These are phyloP conservation scores for Metschnikowia bowlesiae DNA, from an alignment of 805 yeast genomes.

Conservation along the genomic window DNA sequence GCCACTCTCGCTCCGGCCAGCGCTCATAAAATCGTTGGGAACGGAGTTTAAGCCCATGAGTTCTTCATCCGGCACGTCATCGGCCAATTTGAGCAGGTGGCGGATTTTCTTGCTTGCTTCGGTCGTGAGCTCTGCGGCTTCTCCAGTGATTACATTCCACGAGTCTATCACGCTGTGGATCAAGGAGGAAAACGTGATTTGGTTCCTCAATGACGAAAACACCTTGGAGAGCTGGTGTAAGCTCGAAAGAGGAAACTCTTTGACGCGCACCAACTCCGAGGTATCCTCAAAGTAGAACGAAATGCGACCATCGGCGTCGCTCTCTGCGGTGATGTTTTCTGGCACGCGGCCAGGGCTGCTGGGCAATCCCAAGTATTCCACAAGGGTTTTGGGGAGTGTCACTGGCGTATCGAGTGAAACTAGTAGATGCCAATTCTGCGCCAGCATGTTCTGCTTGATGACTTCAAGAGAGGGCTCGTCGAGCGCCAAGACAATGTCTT, in stretches of 20 bases:
- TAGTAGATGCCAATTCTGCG: slow-evolving; percentile 22
- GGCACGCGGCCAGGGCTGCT: neutral
- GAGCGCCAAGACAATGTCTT: slow-evolving; percentile 19
- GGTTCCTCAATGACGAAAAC: slow-evolving; percentile 30
- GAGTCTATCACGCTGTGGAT: slow-evolving; percentile 9
- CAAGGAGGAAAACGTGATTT: slow-evolving; percentile 21
- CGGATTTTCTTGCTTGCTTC: slow-evolving; percentile 26
- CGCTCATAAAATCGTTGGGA: slow-evolving; percentile 14
- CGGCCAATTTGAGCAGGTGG: slow-evolving; percentile 31
- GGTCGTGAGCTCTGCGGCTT: slow-evolving; percentile 10
- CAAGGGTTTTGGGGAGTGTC: slow-evolving; percentile 23
- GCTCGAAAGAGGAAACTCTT: slow-evolving; percentile 20
- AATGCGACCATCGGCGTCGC: neutral
- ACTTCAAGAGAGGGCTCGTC: slow-evolving; percentile 6
- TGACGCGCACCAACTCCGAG: slow-evolving; percentile 20
- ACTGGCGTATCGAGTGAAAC: slow-evolving; percentile 25
- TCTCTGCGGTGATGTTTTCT: slow-evolving; percentile 5
- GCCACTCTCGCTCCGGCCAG: slow-evolving; percentile 12
- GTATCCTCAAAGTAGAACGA: slow-evolving; percentile 10
- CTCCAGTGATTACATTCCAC: slow-evolving; percentile 6
- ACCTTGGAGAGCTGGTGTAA: slow-evolving; percentile 23
- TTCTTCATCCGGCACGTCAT: slow-evolving; percentile 38
- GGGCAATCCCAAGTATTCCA: slow-evolving; percentile 29
- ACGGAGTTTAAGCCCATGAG: slow-evolving; percentile 31
- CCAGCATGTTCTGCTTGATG: neutral